Evolutionary conservation across 805 yeast species (phyloP).

Genomic region (Yamadazyma endophytica): DNA sequence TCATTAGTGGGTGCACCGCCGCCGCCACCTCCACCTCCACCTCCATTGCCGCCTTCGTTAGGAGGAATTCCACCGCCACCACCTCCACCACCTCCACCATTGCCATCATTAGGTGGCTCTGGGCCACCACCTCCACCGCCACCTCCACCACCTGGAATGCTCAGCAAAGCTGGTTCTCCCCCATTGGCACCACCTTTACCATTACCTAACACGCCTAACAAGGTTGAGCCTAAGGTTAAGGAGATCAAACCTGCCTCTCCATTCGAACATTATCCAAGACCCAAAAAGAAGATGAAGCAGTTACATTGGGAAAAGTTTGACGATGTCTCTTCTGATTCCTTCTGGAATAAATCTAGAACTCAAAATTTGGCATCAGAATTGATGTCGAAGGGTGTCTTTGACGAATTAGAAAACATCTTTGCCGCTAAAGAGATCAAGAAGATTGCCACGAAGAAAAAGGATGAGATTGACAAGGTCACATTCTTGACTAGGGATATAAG

Average conservation of each 20-base stretch:
- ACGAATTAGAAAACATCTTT: constrained; percentile 59
- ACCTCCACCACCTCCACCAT: constrained; percentile 15
- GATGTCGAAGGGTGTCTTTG: constrained; percentile 56
- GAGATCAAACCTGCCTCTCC: constrained; percentile 13
- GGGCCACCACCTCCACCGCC: constrained; percentile 19
- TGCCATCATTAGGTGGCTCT: constrained; percentile 12
- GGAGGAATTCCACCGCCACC: constrained; percentile 15
- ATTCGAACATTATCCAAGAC: constrained; percentile 50
- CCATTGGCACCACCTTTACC: constrained; percentile 25
- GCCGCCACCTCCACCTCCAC: constrained; percentile 22
- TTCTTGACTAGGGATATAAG: constrained; percentile 68
- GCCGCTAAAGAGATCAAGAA: constrained; percentile 50
- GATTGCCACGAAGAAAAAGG: constrained; percentile 39
- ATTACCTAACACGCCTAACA: constrained; percentile 16
- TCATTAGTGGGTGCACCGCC: constrained; percentile 9
- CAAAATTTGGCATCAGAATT: constrained; percentile 45
- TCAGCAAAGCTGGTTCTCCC: constrained; percentile 19
- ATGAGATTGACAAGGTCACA: constrained; percentile 43
- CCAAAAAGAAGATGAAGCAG: constrained; percentile 63
- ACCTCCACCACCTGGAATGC: constrained; percentile 15
- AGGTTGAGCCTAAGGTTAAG: constrained; percentile 1
- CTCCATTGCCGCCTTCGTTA: constrained; percentile 11
- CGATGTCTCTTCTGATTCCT: constrained; percentile 45
- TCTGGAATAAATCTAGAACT: constrained; percentile 55
- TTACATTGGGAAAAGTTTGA: constrained; percentile 81